Percentiles rank a stretch among this genome's conserved stretches.
Evolutionary conservation across 352 stramenopile species (phyloP).

Genomic region (Phytopythium ostracodes): DNA sequence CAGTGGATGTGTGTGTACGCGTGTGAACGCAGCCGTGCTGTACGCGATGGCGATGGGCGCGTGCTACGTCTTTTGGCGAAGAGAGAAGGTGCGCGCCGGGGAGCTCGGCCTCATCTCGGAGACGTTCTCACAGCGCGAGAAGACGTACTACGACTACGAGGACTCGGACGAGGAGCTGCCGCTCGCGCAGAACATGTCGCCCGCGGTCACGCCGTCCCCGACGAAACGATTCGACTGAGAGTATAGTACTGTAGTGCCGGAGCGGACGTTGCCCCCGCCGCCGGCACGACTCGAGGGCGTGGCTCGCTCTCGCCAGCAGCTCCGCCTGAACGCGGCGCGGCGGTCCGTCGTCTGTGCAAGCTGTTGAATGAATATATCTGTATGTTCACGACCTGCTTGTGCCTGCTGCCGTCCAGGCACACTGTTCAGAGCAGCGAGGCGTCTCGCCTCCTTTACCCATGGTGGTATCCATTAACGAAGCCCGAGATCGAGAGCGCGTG

Average conservation of each 20-base stretch:
- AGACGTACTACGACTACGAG: slow-evolving; percentile 56
- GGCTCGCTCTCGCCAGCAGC: neutral
- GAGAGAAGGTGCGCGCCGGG: slow-evolving; percentile 39
- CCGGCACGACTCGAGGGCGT: neutral
- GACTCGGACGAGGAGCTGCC: slow-evolving; percentile 72
- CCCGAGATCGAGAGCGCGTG: too few species aligned
- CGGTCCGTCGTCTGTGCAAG: neutral
- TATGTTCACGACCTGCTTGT: neutral
- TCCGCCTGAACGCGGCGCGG: neutral
- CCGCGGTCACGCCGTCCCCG: slow-evolving; percentile 11
- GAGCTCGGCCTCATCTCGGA: slow-evolving; percentile 40
- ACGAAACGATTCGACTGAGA: slow-evolving; percentile 7
- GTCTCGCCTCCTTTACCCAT: neutral
- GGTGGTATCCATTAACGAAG: neutral
- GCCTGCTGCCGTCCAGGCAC: neutral
- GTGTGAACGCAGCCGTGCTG: slow-evolving; percentile 27
- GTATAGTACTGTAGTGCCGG: slow-evolving; percentile 1
- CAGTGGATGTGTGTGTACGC: neutral
- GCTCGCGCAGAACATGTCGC: slow-evolving; percentile 65
- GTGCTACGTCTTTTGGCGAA: slow-evolving; percentile 58
- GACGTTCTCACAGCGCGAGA: slow-evolving; percentile 39
- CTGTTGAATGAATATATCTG: slow-evolving; percentile 6
- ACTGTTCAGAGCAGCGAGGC: too few species aligned
- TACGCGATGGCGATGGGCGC: slow-evolving; percentile 40
- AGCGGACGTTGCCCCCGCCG: neutral